Evolutionary conservation across 495 filamentous ascomycete genomes (phyloP).

Genomic region (Polyplosphaeria fusca): DNA sequence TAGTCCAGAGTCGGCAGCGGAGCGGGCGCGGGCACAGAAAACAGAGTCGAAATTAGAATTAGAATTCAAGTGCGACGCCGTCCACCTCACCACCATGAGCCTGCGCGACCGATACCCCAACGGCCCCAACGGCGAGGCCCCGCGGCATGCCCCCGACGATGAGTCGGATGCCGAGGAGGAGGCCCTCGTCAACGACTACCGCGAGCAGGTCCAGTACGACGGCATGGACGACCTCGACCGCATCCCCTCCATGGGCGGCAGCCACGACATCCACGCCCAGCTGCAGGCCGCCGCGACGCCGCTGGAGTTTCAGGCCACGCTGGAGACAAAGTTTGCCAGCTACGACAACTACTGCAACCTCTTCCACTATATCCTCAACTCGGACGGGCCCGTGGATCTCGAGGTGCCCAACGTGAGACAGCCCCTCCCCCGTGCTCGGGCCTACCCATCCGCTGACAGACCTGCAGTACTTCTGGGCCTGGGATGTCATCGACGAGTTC

Average conservation of each 20-base stretch:
- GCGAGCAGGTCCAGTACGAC: slow-evolving; percentile 88
- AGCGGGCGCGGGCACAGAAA: too few relatives aligned
- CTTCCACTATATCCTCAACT: slow-evolving; percentile 98
- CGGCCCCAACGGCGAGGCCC: slow-evolving; percentile 18
- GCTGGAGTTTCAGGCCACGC: slow-evolving; percentile 86
- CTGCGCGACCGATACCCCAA: slow-evolving; percentile 18
- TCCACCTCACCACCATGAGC: slow-evolving; percentile 18
- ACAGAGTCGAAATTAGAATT: too few relatives aligned
- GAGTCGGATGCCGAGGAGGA: slow-evolving; percentile 94
- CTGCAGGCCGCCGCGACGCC: slow-evolving; percentile 87
- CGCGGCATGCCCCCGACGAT: slow-evolving; percentile 50
- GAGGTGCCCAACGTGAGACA: slow-evolving; percentile 81
- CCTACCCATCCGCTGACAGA: neutral
- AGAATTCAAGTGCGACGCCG: too few relatives aligned
- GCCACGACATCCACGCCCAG: slow-evolving; percentile 82
- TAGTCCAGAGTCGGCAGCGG: too few relatives aligned
- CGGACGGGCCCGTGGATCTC: slow-evolving; percentile 92
- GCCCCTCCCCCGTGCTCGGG: neutral
- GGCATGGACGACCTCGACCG: slow-evolving; percentile 75
- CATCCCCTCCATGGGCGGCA: slow-evolving; percentile 39
- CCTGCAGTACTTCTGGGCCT: slow-evolving; percentile 95
- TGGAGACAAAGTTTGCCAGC: slow-evolving; percentile 94
- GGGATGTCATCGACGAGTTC: slow-evolving; percentile 99
- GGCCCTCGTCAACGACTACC: slow-evolving; percentile 88
- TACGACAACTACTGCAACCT: slow-evolving; percentile 99